These are phyloP conservation scores for Arachnomyces sp. DNA, from an alignment of 2,329 filamentous ascomycete genomes.

Conservation along the genomic window DNA sequence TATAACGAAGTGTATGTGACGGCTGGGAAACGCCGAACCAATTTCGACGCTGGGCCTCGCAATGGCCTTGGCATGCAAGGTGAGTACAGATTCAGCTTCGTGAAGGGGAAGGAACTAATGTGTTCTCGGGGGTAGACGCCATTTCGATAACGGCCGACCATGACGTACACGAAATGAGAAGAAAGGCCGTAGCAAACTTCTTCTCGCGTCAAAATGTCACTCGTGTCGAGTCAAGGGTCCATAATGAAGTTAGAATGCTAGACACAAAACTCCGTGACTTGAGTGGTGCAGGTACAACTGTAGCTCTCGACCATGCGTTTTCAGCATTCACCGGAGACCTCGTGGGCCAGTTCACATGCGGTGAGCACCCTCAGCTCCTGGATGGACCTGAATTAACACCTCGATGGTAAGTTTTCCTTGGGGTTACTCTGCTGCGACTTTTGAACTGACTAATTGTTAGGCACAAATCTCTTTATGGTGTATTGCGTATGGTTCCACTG, in stretches of 20 bases:
- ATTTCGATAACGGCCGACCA: conserved; percentile 12
- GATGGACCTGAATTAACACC: conserved; percentile 5
- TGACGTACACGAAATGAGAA: conserved; percentile 18
- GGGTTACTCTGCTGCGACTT: no score
- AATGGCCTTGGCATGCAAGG: conserved; percentile 10
- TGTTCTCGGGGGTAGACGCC: conserved; percentile 9
- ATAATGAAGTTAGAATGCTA: conserved; percentile 8
- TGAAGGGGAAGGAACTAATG: not conserved
- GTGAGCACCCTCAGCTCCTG: not conserved
- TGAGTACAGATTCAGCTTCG: not conserved
- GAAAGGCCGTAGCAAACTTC: conserved; percentile 16
- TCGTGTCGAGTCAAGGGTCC: conserved; percentile 6
- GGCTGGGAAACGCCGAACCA: conserved; percentile 8
- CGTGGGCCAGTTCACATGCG: conserved; percentile 9
- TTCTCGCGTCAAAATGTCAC: conserved; percentile 14
- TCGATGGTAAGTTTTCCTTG: conserved; percentile 5
- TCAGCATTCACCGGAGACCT: conserved; percentile 21
- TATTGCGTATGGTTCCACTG: no score
- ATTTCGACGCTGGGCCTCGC: conserved; percentile 12
- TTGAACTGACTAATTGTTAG: no score
- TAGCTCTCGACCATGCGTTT: conserved; percentile 19
- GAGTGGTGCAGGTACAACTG: conserved; percentile 11
- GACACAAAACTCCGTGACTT: conserved; percentile 5
- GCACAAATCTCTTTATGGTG: no score
- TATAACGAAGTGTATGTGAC: conserved; percentile 15